Conservation (phyloP, 768 basidiomycete species). For the Flagelloscypha sp. region DNA sequence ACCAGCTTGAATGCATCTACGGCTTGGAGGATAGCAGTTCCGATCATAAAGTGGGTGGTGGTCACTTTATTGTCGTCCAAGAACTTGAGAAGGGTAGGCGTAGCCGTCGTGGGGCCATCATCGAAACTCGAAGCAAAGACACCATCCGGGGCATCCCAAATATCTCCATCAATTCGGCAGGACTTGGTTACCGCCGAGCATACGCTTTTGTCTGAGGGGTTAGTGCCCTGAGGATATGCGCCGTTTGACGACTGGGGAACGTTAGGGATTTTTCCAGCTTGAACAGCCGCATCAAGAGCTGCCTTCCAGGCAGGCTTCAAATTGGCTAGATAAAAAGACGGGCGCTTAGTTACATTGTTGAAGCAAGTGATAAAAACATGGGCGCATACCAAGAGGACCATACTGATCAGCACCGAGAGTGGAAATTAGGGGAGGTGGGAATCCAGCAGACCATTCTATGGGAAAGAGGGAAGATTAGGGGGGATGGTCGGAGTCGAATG, state of each 20-base stretch:
- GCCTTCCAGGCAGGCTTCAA: slow-evolving; percentile 63
- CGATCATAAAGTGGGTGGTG: slow-evolving; percentile 88
- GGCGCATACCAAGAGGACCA: too few species aligned
- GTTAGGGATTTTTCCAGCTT: slow-evolving; percentile 65
- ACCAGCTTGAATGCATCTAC: slow-evolving; percentile 48
- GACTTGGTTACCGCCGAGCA: slow-evolving; percentile 74
- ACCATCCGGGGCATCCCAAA: slow-evolving; percentile 73
- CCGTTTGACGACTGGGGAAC: slow-evolving; percentile 47
- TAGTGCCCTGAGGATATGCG: slow-evolving; percentile 35
- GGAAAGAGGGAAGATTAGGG: slow-evolving; percentile 4
- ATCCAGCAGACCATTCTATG: slow-evolving; percentile 57
- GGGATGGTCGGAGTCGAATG: slow-evolving; percentile 1
- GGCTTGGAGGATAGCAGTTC: slow-evolving; percentile 58
- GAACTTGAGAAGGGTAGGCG: slow-evolving; percentile 52
- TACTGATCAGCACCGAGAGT: slow-evolving; percentile 38
- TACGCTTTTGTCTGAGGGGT: slow-evolving; percentile 40
- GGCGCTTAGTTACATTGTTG: too few species aligned
- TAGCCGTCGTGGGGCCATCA: slow-evolving; percentile 62
- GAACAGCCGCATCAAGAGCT: slow-evolving; percentile 59
- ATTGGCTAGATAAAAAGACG: too few species aligned
- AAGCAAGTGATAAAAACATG: too few species aligned
- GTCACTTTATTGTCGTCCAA: slow-evolving; percentile 50
- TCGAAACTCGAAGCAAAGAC: slow-evolving; percentile 65
- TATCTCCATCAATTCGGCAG: slow-evolving; percentile 52
- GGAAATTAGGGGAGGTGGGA: slow-evolving; percentile 47